These are phyloP conservation scores for Suillus bovinus DNA, from an alignment of 768 basidiomycete genomes.

Conservation along the genomic window DNA sequence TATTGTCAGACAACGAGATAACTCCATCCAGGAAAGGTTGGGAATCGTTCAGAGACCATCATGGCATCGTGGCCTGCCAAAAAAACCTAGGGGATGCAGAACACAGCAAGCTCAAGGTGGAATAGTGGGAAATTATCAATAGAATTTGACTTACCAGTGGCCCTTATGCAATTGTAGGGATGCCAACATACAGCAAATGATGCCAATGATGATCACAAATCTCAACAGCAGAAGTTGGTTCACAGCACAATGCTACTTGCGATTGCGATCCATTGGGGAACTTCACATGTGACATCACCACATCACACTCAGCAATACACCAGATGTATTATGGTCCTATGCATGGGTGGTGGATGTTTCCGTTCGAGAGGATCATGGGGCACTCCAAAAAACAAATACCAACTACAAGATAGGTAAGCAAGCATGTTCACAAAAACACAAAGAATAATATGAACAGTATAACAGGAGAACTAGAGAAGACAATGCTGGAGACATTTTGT, in stretches of 20 bases:
- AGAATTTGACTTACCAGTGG: constrained; percentile 17
- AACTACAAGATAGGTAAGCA: constrained; percentile 16
- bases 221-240: constrained; percentile 18
- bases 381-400: constrained; percentile 23
- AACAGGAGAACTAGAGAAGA: neutral
- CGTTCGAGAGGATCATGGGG: constrained; percentile 32
- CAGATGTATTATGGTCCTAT: constrained; percentile 36
- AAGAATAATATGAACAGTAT: neutral
- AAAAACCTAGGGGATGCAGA: constrained; percentile 24
- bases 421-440: neutral
- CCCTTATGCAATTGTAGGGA: constrained; percentile 32
- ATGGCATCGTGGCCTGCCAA: constrained; percentile 26
- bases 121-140: constrained; percentile 31
- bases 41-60: constrained; percentile 9
- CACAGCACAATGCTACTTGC: constrained; percentile 32
- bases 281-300: constrained; percentile 19
- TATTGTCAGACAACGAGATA: no score
- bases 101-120: constrained; percentile 35
- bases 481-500: neutral
- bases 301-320: constrained; percentile 18
- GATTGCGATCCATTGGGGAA: constrained; percentile 25
- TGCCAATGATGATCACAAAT: neutral
- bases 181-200: neutral
- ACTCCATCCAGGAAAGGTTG: neutral
- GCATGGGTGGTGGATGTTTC: constrained; percentile 37